These are phyloP conservation scores for Spergularia marina DNA, from an alignment of 148 eudicot species.

Conservation along the genomic window DNA sequence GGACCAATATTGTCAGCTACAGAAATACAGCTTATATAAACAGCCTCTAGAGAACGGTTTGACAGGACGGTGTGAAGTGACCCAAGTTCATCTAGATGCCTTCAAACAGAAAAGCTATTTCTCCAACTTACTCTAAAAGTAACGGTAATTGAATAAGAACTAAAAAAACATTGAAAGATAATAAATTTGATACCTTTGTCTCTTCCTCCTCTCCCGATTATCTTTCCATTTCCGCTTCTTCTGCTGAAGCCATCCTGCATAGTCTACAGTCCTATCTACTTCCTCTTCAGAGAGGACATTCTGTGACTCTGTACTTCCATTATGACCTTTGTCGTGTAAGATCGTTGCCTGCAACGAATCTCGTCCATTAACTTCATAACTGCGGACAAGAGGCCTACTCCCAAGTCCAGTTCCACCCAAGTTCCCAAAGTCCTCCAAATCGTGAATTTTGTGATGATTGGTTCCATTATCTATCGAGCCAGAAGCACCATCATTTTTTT, in stretches of 20 bases:
- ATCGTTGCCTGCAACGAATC: slow-evolving; percentile 29
- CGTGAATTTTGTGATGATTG: slow-evolving; percentile 41
- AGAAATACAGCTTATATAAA: not conserved
- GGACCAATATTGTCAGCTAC: too few relatives aligned
- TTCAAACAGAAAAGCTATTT: not conserved
- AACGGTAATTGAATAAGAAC: slow-evolving; percentile 1
- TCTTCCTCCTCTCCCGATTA: slow-evolving; percentile 67
- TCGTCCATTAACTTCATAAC: slow-evolving; percentile 47
- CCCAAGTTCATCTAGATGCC: not conserved
- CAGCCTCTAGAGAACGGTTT: not conserved
- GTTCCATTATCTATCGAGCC: slow-evolving; percentile 21
- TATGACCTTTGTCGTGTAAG: slow-evolving; percentile 30
- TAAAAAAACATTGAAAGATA: not conserved
- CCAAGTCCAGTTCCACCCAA: slow-evolving; percentile 38
- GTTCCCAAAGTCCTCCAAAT: slow-evolving; percentile 79
- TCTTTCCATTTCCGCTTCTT: slow-evolving; percentile 96
- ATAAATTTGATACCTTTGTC: slow-evolving; percentile 51
- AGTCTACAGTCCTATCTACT: slow-evolving; percentile 68
- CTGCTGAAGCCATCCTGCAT: slow-evolving; percentile 85
- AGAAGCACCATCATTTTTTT: slow-evolving; percentile 32
- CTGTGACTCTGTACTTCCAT: slow-evolving; percentile 29
- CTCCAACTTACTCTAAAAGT: not conserved
- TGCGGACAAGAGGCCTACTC: slow-evolving; percentile 62
- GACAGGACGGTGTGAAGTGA: not conserved
- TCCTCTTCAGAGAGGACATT: slow-evolving; percentile 32